Evolutionary conservation across 176 grass and related monocot species (phyloP).

Genomic region (Carex myosuroides): DNA sequence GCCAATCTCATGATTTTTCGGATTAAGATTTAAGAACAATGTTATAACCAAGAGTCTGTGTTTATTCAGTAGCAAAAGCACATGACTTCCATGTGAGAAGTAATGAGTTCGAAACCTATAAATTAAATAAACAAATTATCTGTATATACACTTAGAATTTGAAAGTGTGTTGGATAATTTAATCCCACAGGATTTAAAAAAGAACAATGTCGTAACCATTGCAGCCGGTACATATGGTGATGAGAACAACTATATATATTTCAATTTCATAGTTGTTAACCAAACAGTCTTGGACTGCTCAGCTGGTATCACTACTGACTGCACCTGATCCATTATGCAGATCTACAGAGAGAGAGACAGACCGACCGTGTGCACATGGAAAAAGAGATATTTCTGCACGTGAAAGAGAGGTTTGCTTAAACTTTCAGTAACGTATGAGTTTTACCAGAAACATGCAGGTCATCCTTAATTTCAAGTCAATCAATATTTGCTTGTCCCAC

Average conservation of each 20-base stretch:
- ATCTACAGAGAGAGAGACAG: not conserved
- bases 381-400: not conserved
- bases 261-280: not conserved
- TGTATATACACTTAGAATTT: too few species aligned
- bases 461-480: too few species aligned
- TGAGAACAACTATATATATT: not conserved
- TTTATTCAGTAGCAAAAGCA: too few species aligned
- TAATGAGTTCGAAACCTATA: too few species aligned
- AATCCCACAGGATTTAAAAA: too few species aligned
- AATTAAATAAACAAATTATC: too few species aligned
- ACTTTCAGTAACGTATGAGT: not conserved
- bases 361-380: not conserved
- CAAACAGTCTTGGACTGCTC: not conserved
- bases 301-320: not conserved
- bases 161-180: too few species aligned
- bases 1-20: too few species aligned
- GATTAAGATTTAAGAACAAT: too few species aligned
- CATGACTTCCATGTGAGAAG: too few species aligned
- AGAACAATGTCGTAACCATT: too few species aligned
- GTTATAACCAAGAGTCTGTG: too few species aligned
- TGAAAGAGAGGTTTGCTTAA: not conserved
- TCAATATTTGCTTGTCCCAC: not conserved
- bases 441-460: not conserved
- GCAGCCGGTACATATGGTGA: not conserved
- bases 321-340: not conserved